Conservation (phyloP, 345 rosid species). For the Bruguiera gymnorhiza region DNA sequence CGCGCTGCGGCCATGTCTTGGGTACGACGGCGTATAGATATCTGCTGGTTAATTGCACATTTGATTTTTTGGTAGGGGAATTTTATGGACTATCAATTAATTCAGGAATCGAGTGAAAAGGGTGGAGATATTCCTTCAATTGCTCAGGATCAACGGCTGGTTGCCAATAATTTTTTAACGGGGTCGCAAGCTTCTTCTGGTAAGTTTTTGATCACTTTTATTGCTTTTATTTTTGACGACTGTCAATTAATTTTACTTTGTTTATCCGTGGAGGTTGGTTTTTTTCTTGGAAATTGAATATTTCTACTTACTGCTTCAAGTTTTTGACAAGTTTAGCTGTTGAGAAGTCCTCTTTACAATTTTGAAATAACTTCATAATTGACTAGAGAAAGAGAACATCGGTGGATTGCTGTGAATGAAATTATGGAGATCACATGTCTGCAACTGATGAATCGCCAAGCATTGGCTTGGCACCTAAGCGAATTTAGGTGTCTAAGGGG, state of each 20-base stretch:
- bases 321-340: background rate
- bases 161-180: slow-evolving; percentile 22
- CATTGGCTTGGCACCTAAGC: too few relatives aligned
- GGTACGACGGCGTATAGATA: slow-evolving; percentile 28
- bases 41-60: background rate
- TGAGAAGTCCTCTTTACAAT: background rate
- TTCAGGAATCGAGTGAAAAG: slow-evolving; percentile 48
- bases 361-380: background rate
- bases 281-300: background rate
- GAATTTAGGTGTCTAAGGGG: too few relatives aligned
- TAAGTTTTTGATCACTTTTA: background rate
- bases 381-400: background rate
- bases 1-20: slow-evolving; percentile 70
- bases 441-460: too few relatives aligned
- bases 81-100: slow-evolving; percentile 10
- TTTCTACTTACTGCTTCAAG: background rate
- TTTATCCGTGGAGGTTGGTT: background rate
- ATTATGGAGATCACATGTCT: too few relatives aligned
- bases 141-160: slow-evolving; percentile 35
- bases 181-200: slow-evolving; percentile 45
- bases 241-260: background rate
- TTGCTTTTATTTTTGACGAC: background rate
- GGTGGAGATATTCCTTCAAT: slow-evolving; percentile 47
- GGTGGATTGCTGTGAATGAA: too few relatives aligned
- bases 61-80: background rate